These are phyloP conservation scores for Gastrodia elata DNA, from an alignment of 106 monocot genomes.

Conservation along the genomic window DNA sequence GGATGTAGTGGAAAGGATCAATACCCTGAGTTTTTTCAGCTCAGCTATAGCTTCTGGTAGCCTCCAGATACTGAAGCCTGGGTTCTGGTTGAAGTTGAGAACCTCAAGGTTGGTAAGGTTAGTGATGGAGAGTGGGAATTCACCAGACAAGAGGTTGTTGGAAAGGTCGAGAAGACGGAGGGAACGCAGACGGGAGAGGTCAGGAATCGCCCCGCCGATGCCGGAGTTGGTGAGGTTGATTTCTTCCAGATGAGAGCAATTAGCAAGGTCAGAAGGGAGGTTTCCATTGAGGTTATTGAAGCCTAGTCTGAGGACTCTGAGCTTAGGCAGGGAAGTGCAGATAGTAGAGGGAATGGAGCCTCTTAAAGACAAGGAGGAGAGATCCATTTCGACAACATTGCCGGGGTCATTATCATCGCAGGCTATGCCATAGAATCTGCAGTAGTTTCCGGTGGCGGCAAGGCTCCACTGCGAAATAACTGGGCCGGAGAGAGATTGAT, in stretches of 20 bases:
- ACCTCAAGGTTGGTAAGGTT: constrained; percentile 65
- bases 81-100: constrained; percentile 78
- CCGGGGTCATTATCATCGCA: constrained; percentile 28
- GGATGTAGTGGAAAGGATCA: constrained; percentile 74
- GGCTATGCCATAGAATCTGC: constrained; percentile 46
- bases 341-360: constrained; percentile 56
- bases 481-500: constrained; percentile 39
- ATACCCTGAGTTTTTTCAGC: constrained; percentile 39
- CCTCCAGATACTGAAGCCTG: constrained; percentile 52
- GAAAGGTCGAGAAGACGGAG: constrained; percentile 65
- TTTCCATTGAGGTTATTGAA: constrained; percentile 37
- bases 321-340: constrained; percentile 47
- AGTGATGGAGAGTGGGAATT: constrained; percentile 56
- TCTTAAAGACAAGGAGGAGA: constrained; percentile 44
- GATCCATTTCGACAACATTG: constrained; percentile 35
- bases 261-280: constrained; percentile 50
- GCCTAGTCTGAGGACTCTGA: constrained; percentile 40
- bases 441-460: constrained; percentile 9
- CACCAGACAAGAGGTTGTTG: constrained; percentile 63
- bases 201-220: constrained; percentile 54
- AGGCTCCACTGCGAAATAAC: constrained; percentile 41
- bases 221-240: constrained; percentile 48
- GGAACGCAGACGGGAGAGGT: constrained; percentile 43
- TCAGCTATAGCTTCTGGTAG: constrained; percentile 35
- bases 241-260: constrained; percentile 55